Base-by-base conservation (phyloP, 2,329 filamentous ascomycete genomes). In the Botrytis cinerea region DNA sequence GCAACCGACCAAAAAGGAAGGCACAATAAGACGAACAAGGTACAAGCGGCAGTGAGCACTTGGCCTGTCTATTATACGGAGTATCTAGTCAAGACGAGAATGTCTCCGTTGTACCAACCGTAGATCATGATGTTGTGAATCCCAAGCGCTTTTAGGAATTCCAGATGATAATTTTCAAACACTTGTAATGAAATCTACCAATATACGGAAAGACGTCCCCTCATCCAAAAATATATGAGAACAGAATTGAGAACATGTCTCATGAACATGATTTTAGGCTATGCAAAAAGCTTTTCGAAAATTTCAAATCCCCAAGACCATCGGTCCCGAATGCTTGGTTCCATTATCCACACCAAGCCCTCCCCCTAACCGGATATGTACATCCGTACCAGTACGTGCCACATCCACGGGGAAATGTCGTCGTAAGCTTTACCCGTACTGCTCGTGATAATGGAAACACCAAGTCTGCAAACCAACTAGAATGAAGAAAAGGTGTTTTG, bases 371-470 rank as follows among this genome's bases (percentile, higher is more conserved):
- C 32, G 20, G 57, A 61, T 57, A 54, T 43, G 28, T 43, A 68
- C 48, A 54, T n/a, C 32, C 46, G 46, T 43, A 43, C 46, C 35
- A 22, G 35, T 43, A 43, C n/a, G 66, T 68, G 64, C 46, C 46
- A 68, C 64, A 57, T 57, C 25, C 25, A 68, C 25, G 32, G 35
- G 35, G 16, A 68, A 62, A 40, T 38, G 69, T 38, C 57, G 69
- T 71, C 69, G 69, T 71, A 71, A 71, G 69, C 69, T 71, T 64
- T 71, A 71, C 22, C 69, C 69, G 51, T 70, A 35, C 45, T 70
- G 59, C 16, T 51, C 67, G 59, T 63, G 54, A 64, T 43, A 57
- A 40, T 68, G 35, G 66, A 68, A 35, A 40, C 28, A 71, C 40
- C 28, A 62, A n/a, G 2, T 25, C 12, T 51, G 22, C 25, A 63